Base-by-base conservation (phyloP, 176 grass and related monocot genomes). In the Lolium rigidum region DNA sequence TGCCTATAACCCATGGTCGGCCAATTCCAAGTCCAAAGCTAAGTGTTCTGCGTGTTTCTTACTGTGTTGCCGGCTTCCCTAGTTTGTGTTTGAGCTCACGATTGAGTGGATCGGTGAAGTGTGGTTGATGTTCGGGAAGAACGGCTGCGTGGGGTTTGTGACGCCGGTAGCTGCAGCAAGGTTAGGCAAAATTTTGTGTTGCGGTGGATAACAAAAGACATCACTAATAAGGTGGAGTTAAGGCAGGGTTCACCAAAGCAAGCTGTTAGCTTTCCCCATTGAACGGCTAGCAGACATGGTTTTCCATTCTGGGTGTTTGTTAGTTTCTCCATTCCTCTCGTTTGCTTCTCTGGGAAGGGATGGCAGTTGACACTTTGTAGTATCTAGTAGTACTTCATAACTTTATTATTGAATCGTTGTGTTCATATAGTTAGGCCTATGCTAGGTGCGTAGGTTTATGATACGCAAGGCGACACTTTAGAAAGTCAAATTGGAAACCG, bases 51-150 rank as follows among this genome's bases (percentile, higher is more conserved):
- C 28, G 60, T 20, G 22, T 15, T 4, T 80, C 39, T 65, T 51
- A 35, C 4, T 48, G 11, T 8, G 44, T 35, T 80, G 26, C n/a
- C 2, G 24, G 16, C 44, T 50, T 9, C 15, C 15, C 15, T 66
- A 50, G 1, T 66, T 35, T 80, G 16, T 49, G 61, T 47, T 12
- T 31, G 50, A 66, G 61, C 60, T 66, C 44, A 0, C 43, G 24
- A 66, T 66, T 80, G 60, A n/a, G 24, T 80, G 24, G 60, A 81
- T 81, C 25, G 61, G 24, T 14, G 44, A 48, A 64, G 59, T 46
- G 41, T 5, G 21, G 16, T 24, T 35, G 5, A 64, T 31, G 25
- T 66, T 66, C 6, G 59, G 41, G 41, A 46, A 79, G 56, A 61
- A 61, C n/a, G 14, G 3, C 11, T 3, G 26, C 26, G 1, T 44